phyloP scores from a whole-genome alignment of 2,329 filamentous ascomycete genomes.

The Pseudocercospora vitis region DNA sequence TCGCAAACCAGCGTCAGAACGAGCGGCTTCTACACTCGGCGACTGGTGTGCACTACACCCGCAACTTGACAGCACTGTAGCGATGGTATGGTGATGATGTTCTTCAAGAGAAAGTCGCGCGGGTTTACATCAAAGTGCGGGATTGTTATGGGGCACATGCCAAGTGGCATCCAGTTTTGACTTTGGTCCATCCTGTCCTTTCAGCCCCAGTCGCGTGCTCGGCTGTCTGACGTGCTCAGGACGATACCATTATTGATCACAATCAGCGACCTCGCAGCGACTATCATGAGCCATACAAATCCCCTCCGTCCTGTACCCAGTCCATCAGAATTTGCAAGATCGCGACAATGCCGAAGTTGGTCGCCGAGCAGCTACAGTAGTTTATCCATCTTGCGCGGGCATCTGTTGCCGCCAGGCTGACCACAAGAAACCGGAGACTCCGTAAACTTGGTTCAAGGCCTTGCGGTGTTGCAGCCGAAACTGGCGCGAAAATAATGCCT shows the following conservation, averaged over 20 bases:
- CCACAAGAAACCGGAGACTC: neutral
- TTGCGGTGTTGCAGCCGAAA: neutral
- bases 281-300: neutral
- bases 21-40: no score
- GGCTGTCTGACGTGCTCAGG: neutral
- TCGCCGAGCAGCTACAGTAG: conserved; percentile 3
- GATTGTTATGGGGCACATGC: no score
- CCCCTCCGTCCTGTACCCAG: neutral
- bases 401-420: neutral
- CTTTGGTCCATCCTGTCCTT: neutral
- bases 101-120: no score
- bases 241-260: conserved; percentile 1
- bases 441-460: neutral
- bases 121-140: no score
- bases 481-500: neutral
- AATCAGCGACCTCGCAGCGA: neutral
- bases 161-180: no score
- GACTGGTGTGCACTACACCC: no score
- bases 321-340: neutral
- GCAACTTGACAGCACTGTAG: no score
- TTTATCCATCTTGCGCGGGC: neutral
- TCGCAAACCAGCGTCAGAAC: no score
- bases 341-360: neutral
- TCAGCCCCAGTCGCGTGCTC: neutral
- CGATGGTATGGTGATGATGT: no score